Percentiles rank a stretch among this genome's conserved stretches.
Evolutionary conservation across 768 basidiomycete genomes (phyloP).

Genomic region (Suillus fuscotomentosus): DNA sequence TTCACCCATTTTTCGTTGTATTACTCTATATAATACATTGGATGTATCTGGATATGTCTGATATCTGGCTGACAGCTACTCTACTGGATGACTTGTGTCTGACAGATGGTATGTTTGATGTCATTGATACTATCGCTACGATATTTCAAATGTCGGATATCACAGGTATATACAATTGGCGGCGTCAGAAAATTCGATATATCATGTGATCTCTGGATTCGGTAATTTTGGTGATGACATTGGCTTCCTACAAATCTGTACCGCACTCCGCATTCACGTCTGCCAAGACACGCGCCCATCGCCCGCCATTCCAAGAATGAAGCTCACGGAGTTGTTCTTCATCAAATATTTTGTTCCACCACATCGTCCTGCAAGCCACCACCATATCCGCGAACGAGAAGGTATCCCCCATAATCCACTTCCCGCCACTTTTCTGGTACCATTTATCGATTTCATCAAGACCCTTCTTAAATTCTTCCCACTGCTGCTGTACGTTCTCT

Average conservation of each 20-base stretch:
- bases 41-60: too few species aligned
- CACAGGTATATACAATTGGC: too few species aligned
- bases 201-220: too few species aligned
- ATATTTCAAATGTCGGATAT: too few species aligned
- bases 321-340: slow-evolving; percentile 4
- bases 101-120: too few species aligned
- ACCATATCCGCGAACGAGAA: slow-evolving; percentile 7
- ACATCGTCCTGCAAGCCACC: slow-evolving; percentile 2
- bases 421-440: slow-evolving; percentile 6
- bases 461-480: slow-evolving; percentile 5
- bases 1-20: too few species aligned
- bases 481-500: not conserved
- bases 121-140: too few species aligned
- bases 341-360: slow-evolving; percentile 4
- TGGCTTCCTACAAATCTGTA: not conserved
- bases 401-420: slow-evolving; percentile 7
- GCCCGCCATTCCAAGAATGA: slow-evolving; percentile 6
- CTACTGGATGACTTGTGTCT: too few species aligned
- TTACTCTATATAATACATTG: too few species aligned
- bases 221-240: too few species aligned
- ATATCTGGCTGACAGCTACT: too few species aligned
- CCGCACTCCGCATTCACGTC: slow-evolving; percentile 1
- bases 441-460: slow-evolving; percentile 4
- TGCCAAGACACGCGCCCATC: not conserved
- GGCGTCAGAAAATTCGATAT: too few species aligned